phyloP scores from a whole-genome alignment of 257 asterid species.

The Nicotiana tabacum region DNA sequence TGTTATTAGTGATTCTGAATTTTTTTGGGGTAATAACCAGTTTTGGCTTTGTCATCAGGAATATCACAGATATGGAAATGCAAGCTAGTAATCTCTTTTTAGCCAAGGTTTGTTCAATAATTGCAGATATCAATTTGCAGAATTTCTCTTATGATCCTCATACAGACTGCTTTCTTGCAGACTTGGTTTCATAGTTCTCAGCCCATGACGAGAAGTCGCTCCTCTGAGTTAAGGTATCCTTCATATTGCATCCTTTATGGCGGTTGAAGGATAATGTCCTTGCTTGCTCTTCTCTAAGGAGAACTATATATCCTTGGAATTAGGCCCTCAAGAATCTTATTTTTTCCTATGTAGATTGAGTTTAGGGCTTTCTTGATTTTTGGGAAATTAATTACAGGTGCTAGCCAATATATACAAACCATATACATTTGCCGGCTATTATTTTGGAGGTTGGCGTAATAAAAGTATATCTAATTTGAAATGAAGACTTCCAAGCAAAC shows the following conservation, averaged over 20 bases:
- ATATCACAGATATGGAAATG: slow-evolving; percentile 38
- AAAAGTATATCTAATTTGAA: background rate
- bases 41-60: slow-evolving; percentile 29
- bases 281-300: background rate
- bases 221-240: slow-evolving; percentile 62
- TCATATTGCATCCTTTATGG: background rate
- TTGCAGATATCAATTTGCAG: background rate
- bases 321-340: background rate
- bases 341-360: background rate
- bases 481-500: background rate
- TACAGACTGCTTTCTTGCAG: slow-evolving; percentile 27
- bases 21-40: background rate
- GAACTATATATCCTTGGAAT: background rate
- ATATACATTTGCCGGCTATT: too few relatives aligned
- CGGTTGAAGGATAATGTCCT: background rate
- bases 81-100: slow-evolving; percentile 60
- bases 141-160: slow-evolving; percentile 13
- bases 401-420: too few relatives aligned
- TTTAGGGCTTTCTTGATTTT: too few relatives aligned
- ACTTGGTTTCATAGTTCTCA: slow-evolving; percentile 91
- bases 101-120: slow-evolving; percentile 46
- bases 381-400: too few relatives aligned
- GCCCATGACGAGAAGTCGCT: slow-evolving; percentile 84
- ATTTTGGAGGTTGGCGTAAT: too few relatives aligned
- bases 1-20: background rate